These are phyloP conservation scores for Fusarium lateritium DNA, from an alignment of 2,329 filamentous ascomycete species.

Conservation along the genomic window DNA sequence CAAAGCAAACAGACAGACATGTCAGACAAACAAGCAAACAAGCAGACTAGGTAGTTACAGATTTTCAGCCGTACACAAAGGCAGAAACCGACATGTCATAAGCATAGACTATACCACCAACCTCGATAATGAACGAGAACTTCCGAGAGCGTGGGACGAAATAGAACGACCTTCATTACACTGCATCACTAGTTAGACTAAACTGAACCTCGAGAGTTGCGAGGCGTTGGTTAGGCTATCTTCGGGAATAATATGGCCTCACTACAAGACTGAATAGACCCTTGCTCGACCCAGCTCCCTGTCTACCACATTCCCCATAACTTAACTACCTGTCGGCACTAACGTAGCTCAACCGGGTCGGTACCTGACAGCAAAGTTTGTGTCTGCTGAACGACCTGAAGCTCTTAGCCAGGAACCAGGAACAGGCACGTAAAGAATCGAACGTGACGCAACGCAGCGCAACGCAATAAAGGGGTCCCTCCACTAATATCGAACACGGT, in stretches of 20 bases:
- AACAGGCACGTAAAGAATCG: constrained; percentile 23
- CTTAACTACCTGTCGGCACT: constrained; percentile 28
- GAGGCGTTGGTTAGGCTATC: background rate
- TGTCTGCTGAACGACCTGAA: background rate
- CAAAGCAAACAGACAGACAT: constrained; percentile 2
- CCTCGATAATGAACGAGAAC: constrained; percentile 8
- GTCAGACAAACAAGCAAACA: background rate
- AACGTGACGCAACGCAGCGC: background rate
- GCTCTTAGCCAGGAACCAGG: constrained; percentile 6
- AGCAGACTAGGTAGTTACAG: constrained; percentile 9
- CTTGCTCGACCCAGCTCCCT: constrained; percentile 42
- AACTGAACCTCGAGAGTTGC: background rate
- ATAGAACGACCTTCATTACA: background rate
- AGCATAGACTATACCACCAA: background rate
- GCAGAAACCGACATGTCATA: constrained; percentile 17
- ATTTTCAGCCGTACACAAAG: background rate
- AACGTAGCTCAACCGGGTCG: constrained; percentile 26
- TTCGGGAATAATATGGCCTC: constrained; percentile 26
- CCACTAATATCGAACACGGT: background rate
- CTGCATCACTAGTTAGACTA: constrained; percentile 1
- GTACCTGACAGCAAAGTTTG: constrained; percentile 33
- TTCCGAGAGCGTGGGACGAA: constrained; percentile 26
- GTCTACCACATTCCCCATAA: constrained; percentile 46
- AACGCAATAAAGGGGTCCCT: background rate
- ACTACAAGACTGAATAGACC: constrained; percentile 14